Evolutionary conservation across 768 basidiomycete genomes (phyloP).

Genomic region (Austroboletus eburneus): DNA sequence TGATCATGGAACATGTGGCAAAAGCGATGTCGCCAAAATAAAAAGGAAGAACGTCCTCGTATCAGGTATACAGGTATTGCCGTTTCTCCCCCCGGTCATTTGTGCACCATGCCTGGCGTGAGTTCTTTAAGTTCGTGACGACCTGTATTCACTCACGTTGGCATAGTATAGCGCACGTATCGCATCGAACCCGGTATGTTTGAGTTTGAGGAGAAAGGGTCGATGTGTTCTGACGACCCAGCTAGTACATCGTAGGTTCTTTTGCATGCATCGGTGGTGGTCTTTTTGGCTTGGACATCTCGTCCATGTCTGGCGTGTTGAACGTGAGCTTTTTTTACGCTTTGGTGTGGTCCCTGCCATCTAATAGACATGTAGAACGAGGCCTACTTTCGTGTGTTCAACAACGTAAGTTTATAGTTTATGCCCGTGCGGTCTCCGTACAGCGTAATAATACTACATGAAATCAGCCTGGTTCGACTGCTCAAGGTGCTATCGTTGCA

Average conservation of each 20-base stretch:
- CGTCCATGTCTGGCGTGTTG: constrained; percentile 77
- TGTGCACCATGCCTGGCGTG: constrained; percentile 24
- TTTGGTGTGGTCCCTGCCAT: background rate
- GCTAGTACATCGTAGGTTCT: constrained; percentile 71
- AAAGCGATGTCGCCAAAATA: background rate
- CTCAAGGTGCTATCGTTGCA: constrained; percentile 73
- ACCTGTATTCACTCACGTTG: constrained; percentile 2
- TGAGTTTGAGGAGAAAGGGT: background rate
- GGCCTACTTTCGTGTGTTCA: constrained; percentile 24
- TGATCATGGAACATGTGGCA: constrained; percentile 7
- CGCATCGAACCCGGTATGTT: constrained; percentile 52
- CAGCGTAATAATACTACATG: constrained; percentile 8
- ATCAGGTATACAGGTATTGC: background rate
- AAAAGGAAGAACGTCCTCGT: constrained; percentile 7
- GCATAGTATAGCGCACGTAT: constrained; percentile 51
- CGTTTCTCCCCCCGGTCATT: background rate
- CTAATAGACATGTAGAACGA: constrained; percentile 20
- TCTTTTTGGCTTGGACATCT: constrained; percentile 77
- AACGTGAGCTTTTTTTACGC: constrained; percentile 34
- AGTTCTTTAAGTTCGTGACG: constrained; percentile 1
- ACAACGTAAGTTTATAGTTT: constrained; percentile 16
- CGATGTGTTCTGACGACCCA: constrained; percentile 6
- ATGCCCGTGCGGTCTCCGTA: background rate
- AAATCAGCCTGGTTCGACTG: constrained; percentile 43
- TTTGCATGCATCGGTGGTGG: constrained; percentile 82